Evolutionary conservation across 495 filamentous ascomycete species (phyloP), one percentile per base, ranked within the genome.

Genomic region (Podospora sp.): DNA sequence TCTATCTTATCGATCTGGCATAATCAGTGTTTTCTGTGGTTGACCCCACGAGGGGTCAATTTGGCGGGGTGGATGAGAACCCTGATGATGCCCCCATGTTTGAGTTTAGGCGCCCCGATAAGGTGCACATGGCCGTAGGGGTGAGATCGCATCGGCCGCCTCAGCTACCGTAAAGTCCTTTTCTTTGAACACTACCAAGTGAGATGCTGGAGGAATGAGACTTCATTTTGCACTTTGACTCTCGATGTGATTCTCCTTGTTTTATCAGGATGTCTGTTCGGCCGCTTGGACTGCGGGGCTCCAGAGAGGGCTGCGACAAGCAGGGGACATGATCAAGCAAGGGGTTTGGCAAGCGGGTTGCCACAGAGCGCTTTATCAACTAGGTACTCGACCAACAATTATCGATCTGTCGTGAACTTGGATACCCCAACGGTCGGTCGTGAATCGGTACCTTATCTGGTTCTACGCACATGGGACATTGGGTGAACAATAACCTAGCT

Each of bases 211-310:
- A 5, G 12, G 12, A 12, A 36, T 36, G 33, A 5, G 6, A 5
- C 12, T 18, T 18, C 40, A 6, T 46, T 46, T 46, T 46, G 11
- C 4, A 4, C 12, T 46, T 2, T 11, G 14, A 2, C 40, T 14
- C 40, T 46, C 14, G 11, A 6, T 14, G 40, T 18, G 40, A 46
- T 46, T 46, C 12, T 46, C 14, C 16, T 25, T 18, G 12, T 14
- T n/a, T n/a, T n/a, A n/a, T n/a, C n/a, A n/a, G n/a, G n/a, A n/a
- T 6, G 53, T 8, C 22, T 18, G 26, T 57, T 20, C 53, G 53
- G 53, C 53, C 53, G 53, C 53, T 57, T 27, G 26, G 53, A 57
- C 53, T 57, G 53, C 26, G 53, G 53, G 53, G 53, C 26, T 57
- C 22, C 12, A 46, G 40, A 11, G 2, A 0, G 6, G 2, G 53